Base-by-base conservation (phyloP, 768 basidiomycete genomes). In the Leccinum arenicola region DNA sequence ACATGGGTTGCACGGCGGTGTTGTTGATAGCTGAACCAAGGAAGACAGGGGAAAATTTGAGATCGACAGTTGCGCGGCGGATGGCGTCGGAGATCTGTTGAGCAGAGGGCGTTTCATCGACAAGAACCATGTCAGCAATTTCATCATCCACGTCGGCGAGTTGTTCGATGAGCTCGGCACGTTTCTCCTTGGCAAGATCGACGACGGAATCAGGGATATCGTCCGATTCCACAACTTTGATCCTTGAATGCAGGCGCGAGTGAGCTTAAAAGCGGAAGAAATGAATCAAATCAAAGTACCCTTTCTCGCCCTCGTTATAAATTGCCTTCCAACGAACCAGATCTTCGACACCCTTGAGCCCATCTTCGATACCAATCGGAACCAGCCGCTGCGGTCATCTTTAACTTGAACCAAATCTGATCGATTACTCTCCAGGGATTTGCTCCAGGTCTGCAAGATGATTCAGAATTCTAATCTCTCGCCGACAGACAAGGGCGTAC, bases 21-120 rank as follows among this genome's bases (percentile, higher is more conserved):
- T 99, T 99, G 79, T 97, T 98, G 69, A 98, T 89, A 0, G 97
- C 97, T 7, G 95, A 96, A 43, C 97, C 97, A 60, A 98, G 78
- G 77, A 98, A 97, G 55, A 99, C 97, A 1, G 97, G 97, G 0
- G 93, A 91, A 76, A 99, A 98, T 63, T 90, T 93, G 68, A 94
- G 86, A 11, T 81, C 76, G 66, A 93, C 82, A 1, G 97, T 98
- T 3, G 93, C 83, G 36, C 97, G 91, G 19, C 95, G 87, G 65
- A 99, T 88, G 15, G 95, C 96, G 29, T 79, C 81, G 5, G 85
- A 85, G 43, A 99, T 84, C 71, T 95, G 90, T 27, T 74, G 71
- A 57, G 85, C 82, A 56, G 79, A 83, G 19, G 95, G 93, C 2
- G 79, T 79, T 62, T 89, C 83, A 71, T 99, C 97, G 70, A 85